Evolutionary conservation across 1,284 basidiomycete genomes (phyloP).

Genomic region (Ganoderma multipileum): DNA sequence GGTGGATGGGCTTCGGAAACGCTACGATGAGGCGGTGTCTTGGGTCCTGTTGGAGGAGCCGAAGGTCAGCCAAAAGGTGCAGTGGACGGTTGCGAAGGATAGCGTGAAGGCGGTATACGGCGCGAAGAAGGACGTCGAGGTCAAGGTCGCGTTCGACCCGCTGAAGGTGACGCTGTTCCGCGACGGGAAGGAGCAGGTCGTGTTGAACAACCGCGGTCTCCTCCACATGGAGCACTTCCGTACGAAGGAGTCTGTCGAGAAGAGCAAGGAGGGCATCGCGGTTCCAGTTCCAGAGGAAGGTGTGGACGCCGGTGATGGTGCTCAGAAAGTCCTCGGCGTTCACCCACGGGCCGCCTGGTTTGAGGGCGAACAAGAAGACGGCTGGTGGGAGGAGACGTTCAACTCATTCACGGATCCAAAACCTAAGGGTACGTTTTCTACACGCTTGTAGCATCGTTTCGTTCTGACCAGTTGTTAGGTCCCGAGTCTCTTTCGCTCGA

Average conservation of each 20-base stretch:
- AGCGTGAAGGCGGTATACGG: constrained; percentile 66
- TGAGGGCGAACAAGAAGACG: constrained; percentile 84
- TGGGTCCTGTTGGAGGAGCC: constrained; percentile 87
- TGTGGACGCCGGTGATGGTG: constrained; percentile 46
- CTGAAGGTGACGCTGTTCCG: constrained; percentile 76
- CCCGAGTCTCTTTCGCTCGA: constrained; percentile 95
- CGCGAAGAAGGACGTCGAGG: constrained; percentile 63
- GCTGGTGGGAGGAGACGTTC: constrained; percentile 91
- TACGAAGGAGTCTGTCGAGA: constrained; percentile 58
- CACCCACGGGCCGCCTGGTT: constrained; percentile 79
- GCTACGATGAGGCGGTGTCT: constrained; percentile 88
- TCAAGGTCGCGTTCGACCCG: constrained; percentile 76
- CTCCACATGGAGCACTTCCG: constrained; percentile 99
- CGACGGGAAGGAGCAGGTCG: constrained; percentile 82
- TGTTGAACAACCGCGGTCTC: constrained; percentile 89
- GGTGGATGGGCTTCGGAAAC: constrained; percentile 74
- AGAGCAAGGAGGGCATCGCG: constrained; percentile 44
- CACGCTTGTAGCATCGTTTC: not conserved
- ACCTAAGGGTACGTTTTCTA: constrained; percentile 80
- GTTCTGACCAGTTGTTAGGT: constrained; percentile 52
- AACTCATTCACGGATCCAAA: constrained; percentile 89
- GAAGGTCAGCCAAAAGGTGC: constrained; percentile 54
- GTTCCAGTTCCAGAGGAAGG: constrained; percentile 48
- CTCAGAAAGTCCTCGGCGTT: constrained; percentile 58
- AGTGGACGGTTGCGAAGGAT: constrained; percentile 70